Evolutionary conservation across 2,329 filamentous ascomycete genomes (phyloP).

Genomic region (Thielaviopsis ethacetica): DNA sequence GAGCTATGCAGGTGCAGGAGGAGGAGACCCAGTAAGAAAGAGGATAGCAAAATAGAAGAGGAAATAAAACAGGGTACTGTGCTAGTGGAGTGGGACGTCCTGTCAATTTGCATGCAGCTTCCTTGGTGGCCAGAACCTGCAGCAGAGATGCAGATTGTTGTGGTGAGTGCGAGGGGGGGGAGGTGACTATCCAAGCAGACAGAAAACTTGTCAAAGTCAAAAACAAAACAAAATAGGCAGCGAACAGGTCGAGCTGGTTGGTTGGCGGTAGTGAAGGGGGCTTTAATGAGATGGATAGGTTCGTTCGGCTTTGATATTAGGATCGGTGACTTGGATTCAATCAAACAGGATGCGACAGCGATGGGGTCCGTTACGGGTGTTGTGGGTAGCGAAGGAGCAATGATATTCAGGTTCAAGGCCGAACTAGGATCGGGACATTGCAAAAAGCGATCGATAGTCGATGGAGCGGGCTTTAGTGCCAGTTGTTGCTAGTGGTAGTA

Average conservation of each 20-base stretch:
- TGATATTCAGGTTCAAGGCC: not conserved
- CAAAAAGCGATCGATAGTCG: not conserved
- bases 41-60: not conserved
- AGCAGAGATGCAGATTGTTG: not conserved
- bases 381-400: not conserved
- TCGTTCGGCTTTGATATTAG: not conserved
- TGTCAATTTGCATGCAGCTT: not conserved
- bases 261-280: too few relatives aligned
- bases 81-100: too few relatives aligned
- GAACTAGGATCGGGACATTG: not conserved
- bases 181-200: too few relatives aligned
- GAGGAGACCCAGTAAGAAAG: not conserved
- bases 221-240: not conserved
- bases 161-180: too few relatives aligned
- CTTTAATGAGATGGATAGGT: not conserved
- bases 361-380: too few relatives aligned
- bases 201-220: not conserved
- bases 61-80: not conserved
- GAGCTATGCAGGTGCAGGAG: too few relatives aligned
- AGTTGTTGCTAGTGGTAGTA: too few relatives aligned
- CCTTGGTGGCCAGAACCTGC: not conserved
- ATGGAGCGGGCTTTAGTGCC: not conserved
- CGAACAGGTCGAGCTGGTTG: too few relatives aligned
- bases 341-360: not conserved
- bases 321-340: not conserved